Conservation (phyloP, 176 grass and related monocot species). For the Oryza nivara region DNA sequence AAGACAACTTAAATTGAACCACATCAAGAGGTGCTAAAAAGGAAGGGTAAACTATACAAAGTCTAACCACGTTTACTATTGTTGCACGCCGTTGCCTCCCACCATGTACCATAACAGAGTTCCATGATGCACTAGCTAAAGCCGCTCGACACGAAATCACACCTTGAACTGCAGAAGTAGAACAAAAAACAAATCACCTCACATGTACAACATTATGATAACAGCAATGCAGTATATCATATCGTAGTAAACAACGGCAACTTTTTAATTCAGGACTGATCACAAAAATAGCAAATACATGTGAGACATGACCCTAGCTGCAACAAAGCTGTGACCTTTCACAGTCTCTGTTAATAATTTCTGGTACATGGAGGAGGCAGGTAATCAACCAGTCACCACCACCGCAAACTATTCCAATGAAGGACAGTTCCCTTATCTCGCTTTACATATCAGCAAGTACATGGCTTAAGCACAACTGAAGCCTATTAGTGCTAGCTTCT, state of each 20-base stretch:
- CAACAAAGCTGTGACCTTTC: background rate
- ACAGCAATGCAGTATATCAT: background rate
- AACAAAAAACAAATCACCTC: constrained; percentile 16
- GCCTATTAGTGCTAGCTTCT: background rate
- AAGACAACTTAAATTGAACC: background rate
- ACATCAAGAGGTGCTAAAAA: background rate
- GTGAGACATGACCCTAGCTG: background rate
- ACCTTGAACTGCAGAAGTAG: constrained; percentile 45
- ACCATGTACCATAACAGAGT: constrained; percentile 3
- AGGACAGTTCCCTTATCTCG: background rate
- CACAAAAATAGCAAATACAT: background rate
- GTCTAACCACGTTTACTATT: constrained; percentile 64
- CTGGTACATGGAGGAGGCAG: background rate
- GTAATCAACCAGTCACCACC: background rate
- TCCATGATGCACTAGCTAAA: constrained; percentile 30
- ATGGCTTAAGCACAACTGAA: background rate
- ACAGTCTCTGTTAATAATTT: background rate
- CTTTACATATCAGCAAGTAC: background rate
- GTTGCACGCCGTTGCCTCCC: constrained; percentile 14
- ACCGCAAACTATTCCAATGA: too few relatives aligned
- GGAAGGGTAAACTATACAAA: constrained; percentile 1
- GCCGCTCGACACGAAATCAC: background rate
- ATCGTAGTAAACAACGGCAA: background rate
- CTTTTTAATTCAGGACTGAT: background rate
- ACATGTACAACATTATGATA: background rate